Percentiles rank a stretch among this genome's conserved stretches.
phyloP scores from a whole-genome alignment of 345 rosid genomes.

The Corchorus olitorius region DNA sequence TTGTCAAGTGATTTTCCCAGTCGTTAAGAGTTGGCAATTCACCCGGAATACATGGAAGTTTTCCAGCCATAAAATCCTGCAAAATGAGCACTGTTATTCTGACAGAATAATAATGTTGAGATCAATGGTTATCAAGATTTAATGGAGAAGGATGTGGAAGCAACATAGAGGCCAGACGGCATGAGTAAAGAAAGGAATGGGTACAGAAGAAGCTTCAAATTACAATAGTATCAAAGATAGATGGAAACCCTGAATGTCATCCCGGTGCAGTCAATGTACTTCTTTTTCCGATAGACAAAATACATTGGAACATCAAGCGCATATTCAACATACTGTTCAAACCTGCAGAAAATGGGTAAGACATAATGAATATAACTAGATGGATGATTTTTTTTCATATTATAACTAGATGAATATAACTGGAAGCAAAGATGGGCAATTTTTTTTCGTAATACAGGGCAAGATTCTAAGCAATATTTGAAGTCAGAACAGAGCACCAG shows the following conservation, averaged over 20 bases:
- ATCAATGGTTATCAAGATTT: not conserved
- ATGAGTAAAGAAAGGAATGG: constrained; percentile 6
- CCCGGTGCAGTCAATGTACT: constrained; percentile 92
- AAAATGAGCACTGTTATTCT: constrained; percentile 20
- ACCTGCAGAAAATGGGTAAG: constrained; percentile 50
- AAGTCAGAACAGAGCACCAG: constrained; percentile 12
- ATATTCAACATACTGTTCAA: constrained; percentile 98
- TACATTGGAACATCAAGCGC: constrained; percentile 99
- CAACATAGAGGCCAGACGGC: not conserved
- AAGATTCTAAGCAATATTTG: not conserved
- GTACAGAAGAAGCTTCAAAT: constrained; percentile 29
- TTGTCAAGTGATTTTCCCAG: constrained; percentile 97
- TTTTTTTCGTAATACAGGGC: not conserved
- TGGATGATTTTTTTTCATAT: too few relatives aligned
- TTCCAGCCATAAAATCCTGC: constrained; percentile 97
- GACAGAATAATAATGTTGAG: not conserved
- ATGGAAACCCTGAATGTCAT: constrained; percentile 88
- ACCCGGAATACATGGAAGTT: constrained; percentile 91
- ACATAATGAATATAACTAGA: constrained; percentile 11
- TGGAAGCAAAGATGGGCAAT: too few relatives aligned
- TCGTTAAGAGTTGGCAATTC: constrained; percentile 90
- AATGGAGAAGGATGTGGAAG: not conserved
- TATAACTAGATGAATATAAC: too few relatives aligned
- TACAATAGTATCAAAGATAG: constrained; percentile 47
- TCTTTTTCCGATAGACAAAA: constrained; percentile 83